Evolutionary conservation across 331 rosid genomes (phyloP).

Genomic region (Cydonia oblonga): DNA sequence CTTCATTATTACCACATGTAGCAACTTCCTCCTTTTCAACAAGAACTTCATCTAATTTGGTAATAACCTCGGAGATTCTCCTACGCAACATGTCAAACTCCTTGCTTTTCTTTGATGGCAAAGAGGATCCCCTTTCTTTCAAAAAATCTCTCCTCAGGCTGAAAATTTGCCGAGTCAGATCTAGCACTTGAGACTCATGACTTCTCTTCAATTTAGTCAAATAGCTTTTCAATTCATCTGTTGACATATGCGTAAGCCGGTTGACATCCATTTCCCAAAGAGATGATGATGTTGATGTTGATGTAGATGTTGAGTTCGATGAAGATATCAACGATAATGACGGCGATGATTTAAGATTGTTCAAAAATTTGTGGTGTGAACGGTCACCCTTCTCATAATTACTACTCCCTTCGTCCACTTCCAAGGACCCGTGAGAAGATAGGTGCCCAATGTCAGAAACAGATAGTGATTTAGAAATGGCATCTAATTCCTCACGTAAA

Average conservation of each 20-base stretch:
- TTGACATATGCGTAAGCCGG: conserved; percentile 31
- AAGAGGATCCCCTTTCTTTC: conserved; percentile 39
- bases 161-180: conserved; percentile 47
- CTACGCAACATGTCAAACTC: conserved; percentile 60
- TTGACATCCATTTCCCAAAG: conserved; percentile 19
- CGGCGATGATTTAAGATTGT: no score
- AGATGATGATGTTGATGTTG: not conserved
- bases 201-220: conserved; percentile 67
- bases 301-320: not conserved
- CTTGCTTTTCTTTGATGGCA: conserved; percentile 53
- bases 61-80: conserved; percentile 45
- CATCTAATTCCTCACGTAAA: conserved; percentile 57
- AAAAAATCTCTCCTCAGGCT: conserved; percentile 43
- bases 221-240: conserved; percentile 36
- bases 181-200: conserved; percentile 62
- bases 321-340: not conserved
- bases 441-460: conserved; percentile 48
- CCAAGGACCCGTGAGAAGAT: conserved; percentile 61
- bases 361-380: conserved; percentile 27
- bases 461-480: conserved; percentile 39
- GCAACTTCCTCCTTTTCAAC: conserved; percentile 38
- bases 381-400: conserved; percentile 31
- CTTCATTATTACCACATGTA: conserved; percentile 20
- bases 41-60: conserved; percentile 61
- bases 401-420: conserved; percentile 39